phyloP scores from a whole-genome alignment of 1,284 basidiomycete species.

The Phellopilus nigrolimitatus region DNA sequence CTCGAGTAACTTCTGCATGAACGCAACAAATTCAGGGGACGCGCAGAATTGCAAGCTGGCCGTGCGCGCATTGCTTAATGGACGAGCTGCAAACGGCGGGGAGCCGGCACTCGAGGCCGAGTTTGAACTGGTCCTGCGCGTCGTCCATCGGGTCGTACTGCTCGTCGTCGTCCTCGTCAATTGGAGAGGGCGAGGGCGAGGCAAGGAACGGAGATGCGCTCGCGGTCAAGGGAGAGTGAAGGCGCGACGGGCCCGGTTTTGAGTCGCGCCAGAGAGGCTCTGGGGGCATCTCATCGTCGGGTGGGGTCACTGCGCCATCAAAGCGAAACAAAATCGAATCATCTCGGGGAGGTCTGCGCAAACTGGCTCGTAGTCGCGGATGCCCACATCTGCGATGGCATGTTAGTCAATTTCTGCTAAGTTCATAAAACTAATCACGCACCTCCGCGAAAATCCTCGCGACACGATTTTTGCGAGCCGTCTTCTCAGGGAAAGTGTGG shows the following conservation, averaged over 20 bases:
- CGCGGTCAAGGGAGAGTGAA: constrained; percentile 14
- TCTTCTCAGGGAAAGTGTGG: too few species aligned
- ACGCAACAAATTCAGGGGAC: constrained; percentile 63
- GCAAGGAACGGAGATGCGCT: constrained; percentile 5
- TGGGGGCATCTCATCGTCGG: constrained; percentile 18
- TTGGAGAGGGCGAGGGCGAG: constrained; percentile 15
- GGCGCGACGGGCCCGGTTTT: constrained; percentile 16
- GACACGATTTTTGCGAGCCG: too few species aligned
- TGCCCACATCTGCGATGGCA: too few species aligned
- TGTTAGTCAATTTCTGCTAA: too few species aligned
- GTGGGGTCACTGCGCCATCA: constrained; percentile 17
- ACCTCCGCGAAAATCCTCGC: too few species aligned
- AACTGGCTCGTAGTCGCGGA: too few species aligned
- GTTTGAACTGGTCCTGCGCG: not conserved
- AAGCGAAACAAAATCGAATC: not conserved
- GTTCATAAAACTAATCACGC: too few species aligned
- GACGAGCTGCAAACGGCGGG: constrained; percentile 23
- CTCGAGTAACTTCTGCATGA: constrained; percentile 80
- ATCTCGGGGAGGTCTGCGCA: too few species aligned
- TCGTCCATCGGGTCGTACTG: constrained; percentile 7
- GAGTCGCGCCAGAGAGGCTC: constrained; percentile 9
- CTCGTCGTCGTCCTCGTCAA: constrained; percentile 17
- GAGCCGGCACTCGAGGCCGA: constrained; percentile 27
- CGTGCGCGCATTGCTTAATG: constrained; percentile 38
- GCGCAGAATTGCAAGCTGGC: constrained; percentile 61